Evolutionary conservation across 1,139 yeast genomes (phyloP).

Genomic region (Diutina scorzettiae): DNA sequence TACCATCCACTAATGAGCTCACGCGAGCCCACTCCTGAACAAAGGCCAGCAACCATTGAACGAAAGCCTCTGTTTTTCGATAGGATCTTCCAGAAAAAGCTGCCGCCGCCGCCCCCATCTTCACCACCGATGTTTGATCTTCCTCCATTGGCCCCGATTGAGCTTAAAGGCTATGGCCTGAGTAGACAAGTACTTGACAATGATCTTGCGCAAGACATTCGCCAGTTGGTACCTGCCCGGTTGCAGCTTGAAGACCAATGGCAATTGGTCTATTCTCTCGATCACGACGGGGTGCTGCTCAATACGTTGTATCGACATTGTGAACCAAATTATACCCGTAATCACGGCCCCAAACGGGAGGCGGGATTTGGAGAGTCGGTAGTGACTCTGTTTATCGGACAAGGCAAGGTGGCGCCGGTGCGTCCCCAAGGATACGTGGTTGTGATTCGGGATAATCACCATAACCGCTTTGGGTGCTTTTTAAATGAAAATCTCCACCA

Average conservation of each 20-base stretch:
- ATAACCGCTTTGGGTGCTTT: conserved; percentile 72
- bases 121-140: background rate
- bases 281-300: conserved; percentile 85
- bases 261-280: conserved; percentile 70
- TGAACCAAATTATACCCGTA: conserved; percentile 14
- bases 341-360: conserved; percentile 10
- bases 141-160: background rate
- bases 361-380: conserved; percentile 28
- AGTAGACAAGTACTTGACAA: conserved; percentile 19
- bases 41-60: no score
- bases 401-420: conserved; percentile 10
- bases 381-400: conserved; percentile 20
- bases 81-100: background rate
- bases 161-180: background rate
- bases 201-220: conserved; percentile 62
- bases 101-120: background rate
- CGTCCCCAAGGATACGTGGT: conserved; percentile 58
- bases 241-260: conserved; percentile 68
- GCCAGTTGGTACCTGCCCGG: conserved; percentile 64
- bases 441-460: conserved; percentile 49
- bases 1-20: background rate
- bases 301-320: conserved; percentile 52
- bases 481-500: conserved; percentile 65
- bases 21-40: background rate
- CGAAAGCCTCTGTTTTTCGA: conserved; percentile 1